Evolutionary conservation across 208 protist species (phyloP).

Genomic region (Acanthamoeba polyphaga): DNA sequence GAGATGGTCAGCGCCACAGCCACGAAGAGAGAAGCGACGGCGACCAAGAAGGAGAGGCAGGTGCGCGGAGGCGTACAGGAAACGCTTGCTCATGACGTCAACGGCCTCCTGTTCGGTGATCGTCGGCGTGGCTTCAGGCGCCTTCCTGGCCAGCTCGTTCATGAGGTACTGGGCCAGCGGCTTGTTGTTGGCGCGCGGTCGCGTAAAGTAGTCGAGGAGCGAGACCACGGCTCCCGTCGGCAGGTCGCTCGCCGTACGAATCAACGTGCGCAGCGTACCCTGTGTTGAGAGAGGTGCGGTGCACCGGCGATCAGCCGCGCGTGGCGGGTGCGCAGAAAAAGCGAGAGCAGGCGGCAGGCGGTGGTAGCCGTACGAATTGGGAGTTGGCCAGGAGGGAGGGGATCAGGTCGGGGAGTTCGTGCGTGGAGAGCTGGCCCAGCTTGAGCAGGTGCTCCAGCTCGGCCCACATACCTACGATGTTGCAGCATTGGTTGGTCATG

Average conservation of each 20-base stretch:
- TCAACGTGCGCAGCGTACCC: background rate
- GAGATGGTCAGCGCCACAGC: background rate
- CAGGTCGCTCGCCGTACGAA: background rate
- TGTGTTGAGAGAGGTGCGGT: background rate
- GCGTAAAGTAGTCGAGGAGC: conserved; percentile 25
- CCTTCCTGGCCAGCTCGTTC: background rate
- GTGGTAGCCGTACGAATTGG: background rate
- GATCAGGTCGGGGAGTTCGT: background rate
- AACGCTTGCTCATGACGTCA: background rate
- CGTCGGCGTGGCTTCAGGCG: no score
- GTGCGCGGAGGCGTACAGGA: background rate
- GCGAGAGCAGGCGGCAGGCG: background rate
- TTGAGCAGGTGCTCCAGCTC: background rate
- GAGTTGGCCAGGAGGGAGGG: background rate
- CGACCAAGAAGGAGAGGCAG: background rate
- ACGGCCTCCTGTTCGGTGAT: background rate
- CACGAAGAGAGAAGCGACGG: background rate
- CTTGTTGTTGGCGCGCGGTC: background rate
- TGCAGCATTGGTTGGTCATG: background rate
- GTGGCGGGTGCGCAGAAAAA: background rate
- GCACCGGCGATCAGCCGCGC: background rate
- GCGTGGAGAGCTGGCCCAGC: conserved; percentile 11
- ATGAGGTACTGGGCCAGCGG: background rate
- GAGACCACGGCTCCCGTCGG: background rate
- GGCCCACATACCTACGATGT: background rate